Evolutionary conservation across 2,329 filamentous ascomycete species (phyloP).

Genomic region (Byssothecium circinans): DNA sequence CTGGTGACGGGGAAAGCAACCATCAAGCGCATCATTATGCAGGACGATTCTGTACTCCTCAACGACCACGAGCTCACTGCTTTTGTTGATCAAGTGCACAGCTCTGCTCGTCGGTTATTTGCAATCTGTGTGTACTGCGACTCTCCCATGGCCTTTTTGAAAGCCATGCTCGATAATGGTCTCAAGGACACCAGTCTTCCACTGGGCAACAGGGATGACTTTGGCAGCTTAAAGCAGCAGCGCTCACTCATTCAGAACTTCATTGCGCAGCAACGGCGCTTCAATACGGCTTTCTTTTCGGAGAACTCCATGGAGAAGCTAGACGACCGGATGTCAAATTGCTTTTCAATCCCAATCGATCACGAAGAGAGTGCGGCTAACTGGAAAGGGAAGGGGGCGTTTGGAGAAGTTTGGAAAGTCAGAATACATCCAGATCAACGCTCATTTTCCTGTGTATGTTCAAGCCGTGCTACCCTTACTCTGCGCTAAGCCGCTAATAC

Average conservation of each 20-base stretch:
- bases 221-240: constrained; percentile 1
- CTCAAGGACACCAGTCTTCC: constrained; percentile 10
- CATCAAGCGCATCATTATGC: constrained; percentile 7
- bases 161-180: constrained; percentile 10
- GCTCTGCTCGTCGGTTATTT: constrained; percentile 8
- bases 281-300: constrained; percentile 4
- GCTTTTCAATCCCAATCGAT: constrained; percentile 9
- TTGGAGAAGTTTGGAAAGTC: constrained; percentile 10
- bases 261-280: constrained; percentile 4
- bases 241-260: not conserved
- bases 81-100: constrained; percentile 4
- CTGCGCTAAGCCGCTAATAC: not conserved
- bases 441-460: constrained; percentile 8
- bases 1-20: constrained; percentile 4
- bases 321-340: constrained; percentile 1
- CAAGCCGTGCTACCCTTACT: not conserved
- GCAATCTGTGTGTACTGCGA: constrained; percentile 9
- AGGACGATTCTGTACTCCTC: constrained; percentile 5
- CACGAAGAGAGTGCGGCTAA: not conserved
- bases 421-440: constrained; percentile 10
- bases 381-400: constrained; percentile 8
- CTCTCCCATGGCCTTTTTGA: constrained; percentile 6
- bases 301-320: constrained; percentile 2
- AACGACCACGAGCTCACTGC: constrained; percentile 1
- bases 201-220: not conserved